Percentiles rank a stretch among this genome's conserved stretches.
Evolutionary conservation across 176 grass and related monocot genomes (phyloP).

Genomic region (Pharus latifolius): DNA sequence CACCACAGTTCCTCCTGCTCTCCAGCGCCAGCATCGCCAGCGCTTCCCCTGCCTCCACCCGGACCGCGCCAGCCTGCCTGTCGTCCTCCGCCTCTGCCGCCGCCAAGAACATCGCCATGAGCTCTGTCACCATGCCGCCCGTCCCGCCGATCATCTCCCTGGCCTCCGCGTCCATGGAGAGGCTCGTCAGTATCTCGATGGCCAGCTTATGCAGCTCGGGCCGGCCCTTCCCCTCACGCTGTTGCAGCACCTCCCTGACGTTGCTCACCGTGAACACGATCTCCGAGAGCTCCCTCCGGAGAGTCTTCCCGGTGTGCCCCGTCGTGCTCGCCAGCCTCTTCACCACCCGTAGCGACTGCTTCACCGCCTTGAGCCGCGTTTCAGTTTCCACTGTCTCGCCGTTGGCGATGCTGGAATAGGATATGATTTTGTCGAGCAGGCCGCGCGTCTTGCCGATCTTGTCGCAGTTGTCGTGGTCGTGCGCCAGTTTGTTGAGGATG

Average conservation of each 20-base stretch:
- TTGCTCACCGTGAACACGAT: constrained; percentile 59
- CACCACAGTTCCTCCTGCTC: constrained; percentile 41
- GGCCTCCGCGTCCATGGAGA: constrained; percentile 54
- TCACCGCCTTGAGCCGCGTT: constrained; percentile 29
- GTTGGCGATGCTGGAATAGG: constrained; percentile 25
- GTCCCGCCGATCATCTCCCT: constrained; percentile 54
- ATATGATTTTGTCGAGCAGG: constrained; percentile 58
- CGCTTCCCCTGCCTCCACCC: constrained; percentile 56
- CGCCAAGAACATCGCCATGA: constrained; percentile 46
- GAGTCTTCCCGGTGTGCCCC: constrained; percentile 32
- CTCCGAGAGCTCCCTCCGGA: constrained; percentile 47
- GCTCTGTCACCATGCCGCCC: constrained; percentile 37
- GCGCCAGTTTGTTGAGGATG: constrained; percentile 62
- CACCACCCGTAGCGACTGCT: constrained; percentile 52
- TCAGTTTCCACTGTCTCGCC: not conserved
- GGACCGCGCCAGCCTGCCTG: constrained; percentile 5
- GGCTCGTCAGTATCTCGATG: constrained; percentile 48
- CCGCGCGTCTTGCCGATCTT: constrained; percentile 56
- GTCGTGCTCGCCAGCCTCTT: constrained; percentile 60
- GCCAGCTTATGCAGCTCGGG: constrained; percentile 32
- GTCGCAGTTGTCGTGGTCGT: constrained; percentile 56
- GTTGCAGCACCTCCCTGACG: constrained; percentile 44
- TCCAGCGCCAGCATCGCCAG: constrained; percentile 59
- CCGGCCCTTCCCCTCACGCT: not conserved
- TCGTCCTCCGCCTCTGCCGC: not conserved